Evolutionary conservation across 495 filamentous ascomycete species (phyloP).

Genomic region (Durotheca rogersii): DNA sequence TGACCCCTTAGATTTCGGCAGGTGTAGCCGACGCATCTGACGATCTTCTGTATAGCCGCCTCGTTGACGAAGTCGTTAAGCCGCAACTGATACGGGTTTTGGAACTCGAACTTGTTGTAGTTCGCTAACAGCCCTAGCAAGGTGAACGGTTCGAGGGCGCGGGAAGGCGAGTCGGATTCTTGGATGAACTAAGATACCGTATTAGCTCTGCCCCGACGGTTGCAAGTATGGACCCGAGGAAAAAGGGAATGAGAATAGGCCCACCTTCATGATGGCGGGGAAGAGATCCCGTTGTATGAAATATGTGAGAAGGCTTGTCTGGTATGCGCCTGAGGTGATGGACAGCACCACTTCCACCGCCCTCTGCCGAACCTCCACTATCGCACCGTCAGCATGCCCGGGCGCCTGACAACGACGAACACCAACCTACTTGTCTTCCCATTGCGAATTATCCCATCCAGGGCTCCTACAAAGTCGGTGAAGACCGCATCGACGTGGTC

Average conservation of each 20-base stretch:
- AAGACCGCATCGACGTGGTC: constrained; percentile 84
- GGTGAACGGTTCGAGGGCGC: constrained; percentile 72
- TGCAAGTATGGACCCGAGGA: too few species aligned
- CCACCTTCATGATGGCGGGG: constrained; percentile 89
- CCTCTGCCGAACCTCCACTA: constrained; percentile 73
- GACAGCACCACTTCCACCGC: constrained; percentile 80
- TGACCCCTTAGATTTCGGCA: constrained; percentile 65
- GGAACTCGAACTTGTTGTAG: constrained; percentile 99
- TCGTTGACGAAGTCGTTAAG: constrained; percentile 99
- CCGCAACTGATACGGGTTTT: constrained; percentile 92
- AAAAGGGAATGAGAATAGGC: constrained; percentile 21
- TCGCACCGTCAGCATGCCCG: neutral
- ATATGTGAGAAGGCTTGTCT: constrained; percentile 89
- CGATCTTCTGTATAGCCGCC: constrained; percentile 75
- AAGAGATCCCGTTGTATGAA: constrained; percentile 95
- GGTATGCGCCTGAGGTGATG: constrained; percentile 87
- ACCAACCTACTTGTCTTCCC: constrained; percentile 63
- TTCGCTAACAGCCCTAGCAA: constrained; percentile 89
- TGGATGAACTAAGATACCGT: constrained; percentile 73
- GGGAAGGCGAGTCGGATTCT: constrained; percentile 64
- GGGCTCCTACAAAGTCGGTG: constrained; percentile 78
- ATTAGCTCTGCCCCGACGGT: constrained; percentile 19
- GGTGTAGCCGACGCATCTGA: constrained; percentile 68
- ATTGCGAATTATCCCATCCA: constrained; percentile 80
- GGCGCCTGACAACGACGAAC: neutral